phyloP scores from a whole-genome alignment of 2,329 filamentous ascomycete genomes.

The Sphaerostilbella broomeana region DNA sequence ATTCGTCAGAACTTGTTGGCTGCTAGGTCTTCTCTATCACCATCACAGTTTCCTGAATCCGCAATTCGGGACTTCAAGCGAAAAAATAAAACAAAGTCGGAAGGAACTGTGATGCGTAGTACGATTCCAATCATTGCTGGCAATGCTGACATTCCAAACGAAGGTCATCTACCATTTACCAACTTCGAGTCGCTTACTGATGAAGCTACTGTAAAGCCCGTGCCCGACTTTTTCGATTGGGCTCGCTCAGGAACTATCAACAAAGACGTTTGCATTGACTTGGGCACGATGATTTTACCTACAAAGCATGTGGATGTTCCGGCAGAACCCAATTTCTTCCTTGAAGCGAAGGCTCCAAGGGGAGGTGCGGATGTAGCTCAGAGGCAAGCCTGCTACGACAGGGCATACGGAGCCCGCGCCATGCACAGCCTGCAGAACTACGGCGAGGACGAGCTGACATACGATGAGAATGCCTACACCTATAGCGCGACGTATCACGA shows the following conservation, averaged over 20 bases:
- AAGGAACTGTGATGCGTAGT: slow-evolving; percentile 1
- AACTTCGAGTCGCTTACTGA: not conserved
- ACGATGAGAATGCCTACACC: not conserved
- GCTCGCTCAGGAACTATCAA: no score
- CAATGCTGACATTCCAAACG: slow-evolving; percentile 6
- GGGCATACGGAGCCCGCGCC: not conserved
- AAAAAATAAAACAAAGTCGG: slow-evolving; percentile 1
- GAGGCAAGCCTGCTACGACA: no score
- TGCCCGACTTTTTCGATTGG: no score
- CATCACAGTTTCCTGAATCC: slow-evolving; percentile 6
- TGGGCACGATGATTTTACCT: no score
- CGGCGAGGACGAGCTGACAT: slow-evolving; percentile 17
- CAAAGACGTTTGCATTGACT: no score
- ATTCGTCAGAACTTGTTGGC: not conserved
- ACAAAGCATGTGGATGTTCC: no score
- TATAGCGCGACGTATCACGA: no score
- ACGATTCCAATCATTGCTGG: slow-evolving; percentile 8
- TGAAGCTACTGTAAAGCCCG: no score
- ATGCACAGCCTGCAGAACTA: slow-evolving; percentile 21
- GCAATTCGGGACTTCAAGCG: slow-evolving; percentile 1
- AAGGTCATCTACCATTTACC: not conserved
- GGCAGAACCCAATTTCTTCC: no score
- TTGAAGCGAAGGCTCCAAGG: no score
- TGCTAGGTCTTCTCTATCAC: slow-evolving; percentile 7
- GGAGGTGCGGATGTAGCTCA: no score